These are phyloP conservation scores for Begonia fuchsioides DNA, from an alignment of 306 rosid species.

Conservation along the genomic window DNA sequence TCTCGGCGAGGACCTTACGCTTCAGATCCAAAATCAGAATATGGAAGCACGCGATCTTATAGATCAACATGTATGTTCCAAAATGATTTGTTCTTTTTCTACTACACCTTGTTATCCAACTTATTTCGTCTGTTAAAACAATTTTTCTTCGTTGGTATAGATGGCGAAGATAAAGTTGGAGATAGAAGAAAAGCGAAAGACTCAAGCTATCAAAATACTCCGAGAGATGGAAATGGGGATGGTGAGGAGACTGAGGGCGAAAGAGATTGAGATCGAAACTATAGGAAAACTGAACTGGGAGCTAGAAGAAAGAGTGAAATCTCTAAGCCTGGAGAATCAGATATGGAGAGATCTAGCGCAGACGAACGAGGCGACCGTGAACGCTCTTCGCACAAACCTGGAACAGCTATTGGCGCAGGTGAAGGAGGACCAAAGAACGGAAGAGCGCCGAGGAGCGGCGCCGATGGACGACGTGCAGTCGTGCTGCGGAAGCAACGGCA, in stretches of 20 bases:
- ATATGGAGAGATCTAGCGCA: conserved; percentile 85
- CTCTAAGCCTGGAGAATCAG: conserved; percentile 53
- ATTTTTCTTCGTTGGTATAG: conserved; percentile 11
- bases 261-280: conserved; percentile 65
- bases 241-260: conserved; percentile 41
- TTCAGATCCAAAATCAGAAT: conserved; percentile 66
- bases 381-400: conserved; percentile 42
- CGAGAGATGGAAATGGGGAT: conserved; percentile 45
- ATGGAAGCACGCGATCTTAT: conserved; percentile 41
- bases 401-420: conserved; percentile 47
- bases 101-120: neutral
- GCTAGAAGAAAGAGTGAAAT: conserved; percentile 46
- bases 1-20: conserved; percentile 65
- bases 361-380: conserved; percentile 72
- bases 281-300: conserved; percentile 73
- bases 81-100: neutral
- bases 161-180: conserved; percentile 79
- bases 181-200: conserved; percentile 51
- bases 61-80: conserved; percentile 33
- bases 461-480: conserved; percentile 43
- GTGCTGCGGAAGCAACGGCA: conserved; percentile 48
- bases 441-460: conserved; percentile 3
- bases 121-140: neutral
- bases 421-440: conserved; percentile 8
- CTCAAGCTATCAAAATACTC: conserved; percentile 41